phyloP scores from a whole-genome alignment of 176 grass and related monocot species.

The Juncus inflexus region DNA sequence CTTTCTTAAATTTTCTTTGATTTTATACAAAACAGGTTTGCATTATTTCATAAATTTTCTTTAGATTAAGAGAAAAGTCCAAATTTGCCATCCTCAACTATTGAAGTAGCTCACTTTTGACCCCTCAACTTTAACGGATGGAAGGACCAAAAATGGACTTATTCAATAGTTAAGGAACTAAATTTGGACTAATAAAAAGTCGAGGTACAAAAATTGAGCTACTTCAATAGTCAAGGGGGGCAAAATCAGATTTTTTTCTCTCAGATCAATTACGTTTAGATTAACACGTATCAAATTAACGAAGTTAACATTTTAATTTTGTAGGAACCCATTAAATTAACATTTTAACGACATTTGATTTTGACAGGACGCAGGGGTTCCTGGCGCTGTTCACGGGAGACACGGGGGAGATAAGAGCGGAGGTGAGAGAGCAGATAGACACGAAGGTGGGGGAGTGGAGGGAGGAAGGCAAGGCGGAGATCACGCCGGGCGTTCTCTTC shows the following conservation, averaged over 20 bases:
- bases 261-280: no score
- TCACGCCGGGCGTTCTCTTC: slow-evolving; percentile 85
- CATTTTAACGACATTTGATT: slow-evolving; percentile 24
- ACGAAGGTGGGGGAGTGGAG: slow-evolving; percentile 93
- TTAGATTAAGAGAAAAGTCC: background rate
- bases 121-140: no score
- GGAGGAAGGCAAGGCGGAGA: slow-evolving; percentile 95
- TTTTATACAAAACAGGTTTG: no score
- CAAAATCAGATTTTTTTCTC: no score
- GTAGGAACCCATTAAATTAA: background rate
- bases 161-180: no score
- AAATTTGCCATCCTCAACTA: background rate
- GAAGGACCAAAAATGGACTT: no score
- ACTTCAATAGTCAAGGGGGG: no score
- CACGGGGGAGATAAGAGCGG: slow-evolving; percentile 91
- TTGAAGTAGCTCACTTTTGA: no score
- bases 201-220: no score
- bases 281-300: no score
- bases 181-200: no score
- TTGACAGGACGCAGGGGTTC: slow-evolving; percentile 82
- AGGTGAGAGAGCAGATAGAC: slow-evolving; percentile 84
- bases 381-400: slow-evolving; percentile 93
- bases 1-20: background rate
- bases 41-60: background rate
- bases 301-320: no score